Conservation (phyloP, 1,284 basidiomycete species). For the Melampsora americana region DNA sequence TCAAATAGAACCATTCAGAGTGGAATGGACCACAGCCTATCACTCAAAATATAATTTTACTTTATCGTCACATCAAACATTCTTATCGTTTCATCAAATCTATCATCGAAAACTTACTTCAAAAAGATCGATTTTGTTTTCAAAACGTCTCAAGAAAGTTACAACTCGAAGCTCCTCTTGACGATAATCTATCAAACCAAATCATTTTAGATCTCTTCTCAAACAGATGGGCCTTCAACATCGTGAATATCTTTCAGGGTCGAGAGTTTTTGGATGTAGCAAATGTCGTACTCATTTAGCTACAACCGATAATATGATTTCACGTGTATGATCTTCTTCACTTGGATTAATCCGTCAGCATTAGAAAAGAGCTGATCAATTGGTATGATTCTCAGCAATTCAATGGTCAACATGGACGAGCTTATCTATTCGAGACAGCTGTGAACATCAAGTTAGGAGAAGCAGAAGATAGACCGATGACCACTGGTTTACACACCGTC, state of each 20-base stretch:
- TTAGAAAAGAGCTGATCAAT: neutral
- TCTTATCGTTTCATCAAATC: too few relatives aligned
- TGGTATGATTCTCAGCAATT: conserved; percentile 51
- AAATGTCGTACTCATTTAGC: conserved; percentile 89
- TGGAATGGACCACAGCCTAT: too few relatives aligned
- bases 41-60: too few relatives aligned
- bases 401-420: conserved; percentile 83
- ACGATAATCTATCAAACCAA: too few relatives aligned
- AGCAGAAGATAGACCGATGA: conserved; percentile 88
- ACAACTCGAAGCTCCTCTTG: too few relatives aligned
- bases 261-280: conserved; percentile 84
- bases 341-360: neutral
- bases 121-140: too few relatives aligned
- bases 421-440: conserved; percentile 85
- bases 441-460: conserved; percentile 86
- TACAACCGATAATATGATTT: conserved; percentile 85
- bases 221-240: conserved; percentile 76
- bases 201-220: neutral
- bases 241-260: conserved; percentile 79
- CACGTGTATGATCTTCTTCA: conserved; percentile 65
- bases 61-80: too few relatives aligned
- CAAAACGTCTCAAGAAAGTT: too few relatives aligned
- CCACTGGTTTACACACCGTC: conserved; percentile 91
- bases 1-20: too few relatives aligned
- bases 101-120: too few relatives aligned